Evolutionary conservation across 495 filamentous ascomycete species (phyloP), one percentile per base, ranked within the genome.

Genomic region (Hypoxylon trugodes): DNA sequence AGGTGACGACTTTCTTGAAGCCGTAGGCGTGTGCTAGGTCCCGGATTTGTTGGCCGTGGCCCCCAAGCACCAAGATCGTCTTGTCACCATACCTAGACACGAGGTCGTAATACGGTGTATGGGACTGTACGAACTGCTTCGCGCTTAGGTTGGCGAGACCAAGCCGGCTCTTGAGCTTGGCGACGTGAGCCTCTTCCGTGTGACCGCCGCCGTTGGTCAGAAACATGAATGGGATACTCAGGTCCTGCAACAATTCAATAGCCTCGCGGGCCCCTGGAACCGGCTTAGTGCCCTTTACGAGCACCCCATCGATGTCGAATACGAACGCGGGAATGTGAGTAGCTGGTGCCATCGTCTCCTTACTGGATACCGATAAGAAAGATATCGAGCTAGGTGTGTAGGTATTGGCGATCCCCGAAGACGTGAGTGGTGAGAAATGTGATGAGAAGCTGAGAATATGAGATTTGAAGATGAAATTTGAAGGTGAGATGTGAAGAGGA

Each of bases 271-370:
- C 92, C 18, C 83, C 82, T 10, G 90, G 85, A 10, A 93, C 78
- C 4, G 90, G 84, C 25, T 81, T 82, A 3, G 86, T 87, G 61
- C 86, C 84, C 69, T 89, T 89, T 19, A 94, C 76, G 22, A 96
- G 87, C 26, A 96, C 92, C 52, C 92, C 92, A 69, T 96, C 92
- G 68, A 96, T 91, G 72, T 96, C 91, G 68, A 96, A 92, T 7
- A 87, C 90, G 76, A 96, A 95, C 9, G 88, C 91, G 60, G 89
- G 87, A 5, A 22, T 41, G 19, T 13, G 19, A 2, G 43, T 52
- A 7, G 18, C n/a, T 16, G 18, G 7, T 16, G 30, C 45, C 57
- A 56, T 56, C n/a, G 18, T 13, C 38, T 28, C 13, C 12, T 19
- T 22, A 21, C 36, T 15, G 21, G 3, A 32, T 10, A 13, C 9